Evolutionary conservation across 2,329 filamentous ascomycete genomes (phyloP), one percentile per base, ranked within the genome.

Genomic region (Arthroderma sp.): DNA sequence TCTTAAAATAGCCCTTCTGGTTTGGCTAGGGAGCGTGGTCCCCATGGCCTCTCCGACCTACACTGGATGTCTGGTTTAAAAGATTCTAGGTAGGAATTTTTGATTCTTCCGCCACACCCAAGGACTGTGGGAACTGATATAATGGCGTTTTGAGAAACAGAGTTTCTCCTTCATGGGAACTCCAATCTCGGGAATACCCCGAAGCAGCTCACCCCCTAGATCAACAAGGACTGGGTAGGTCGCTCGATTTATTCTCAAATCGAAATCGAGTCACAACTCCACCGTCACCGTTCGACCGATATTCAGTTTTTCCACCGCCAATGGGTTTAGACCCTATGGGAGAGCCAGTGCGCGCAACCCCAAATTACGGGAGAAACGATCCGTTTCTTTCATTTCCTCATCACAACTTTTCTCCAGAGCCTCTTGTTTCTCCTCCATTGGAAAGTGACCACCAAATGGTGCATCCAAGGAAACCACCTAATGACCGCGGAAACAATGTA

Each of bases 371-470:
- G 36, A 61, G 63, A 41, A 61, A 59, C 56, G 61, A 61, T 38
- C 57, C 57, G 39, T 56, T 59, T 27, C 50, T 48, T 40, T 55
- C 56, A 41, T 47, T 60, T 40, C 55, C 57, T 31, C 53, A 52
- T 49, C 61, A 64, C 42, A 52, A 54, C 33, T 50, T 56, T 36
- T 53, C 58, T 44, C 60, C 55, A 42, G 61, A 65, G 44, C 55
- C 51, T 34, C 31, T 31, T 49, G 57, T 63, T 42, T 53, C 55
- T 43, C 50, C 54, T 40, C 58, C 53, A 41, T 51, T 57, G 45
- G 63, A 66, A 29, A 52, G 56, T 31, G 61, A 64, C 43, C 64
- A 61, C 43, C 50, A 61, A 45, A 55, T 63, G 45, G 63, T 64
- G 48, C 58, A 57, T 45, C 56, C 56, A 48, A 59, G 53, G 47